These are phyloP conservation scores for Coemansia sp. DNA, from an alignment of 192 early-diverging fungal genomes.

Conservation along the genomic window DNA sequence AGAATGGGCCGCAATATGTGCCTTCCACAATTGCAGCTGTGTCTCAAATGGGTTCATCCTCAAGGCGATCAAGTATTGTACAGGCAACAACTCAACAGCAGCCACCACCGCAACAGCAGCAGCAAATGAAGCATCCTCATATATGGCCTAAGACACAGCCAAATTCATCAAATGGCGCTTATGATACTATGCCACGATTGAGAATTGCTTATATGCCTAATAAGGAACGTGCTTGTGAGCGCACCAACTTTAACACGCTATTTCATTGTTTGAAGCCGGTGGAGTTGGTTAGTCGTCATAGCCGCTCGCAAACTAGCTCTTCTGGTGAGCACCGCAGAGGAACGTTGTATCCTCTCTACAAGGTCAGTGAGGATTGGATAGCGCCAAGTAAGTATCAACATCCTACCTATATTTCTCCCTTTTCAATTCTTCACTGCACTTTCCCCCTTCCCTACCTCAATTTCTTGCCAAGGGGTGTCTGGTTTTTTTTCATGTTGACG, in stretches of 20 bases:
- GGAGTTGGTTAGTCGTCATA: conserved; percentile 13
- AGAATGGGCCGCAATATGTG: conserved; percentile 3
- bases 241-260: conserved; percentile 34
- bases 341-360: conserved; percentile 43
- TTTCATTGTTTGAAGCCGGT: conserved; percentile 46
- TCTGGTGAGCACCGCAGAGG: conserved; percentile 15
- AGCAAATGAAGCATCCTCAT: conserved; percentile 12
- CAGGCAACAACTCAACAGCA: neutral
- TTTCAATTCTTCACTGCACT: too few relatives aligned
- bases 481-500: neutral
- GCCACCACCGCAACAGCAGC: conserved; percentile 1
- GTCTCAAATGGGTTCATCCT: neutral
- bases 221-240: conserved; percentile 19
- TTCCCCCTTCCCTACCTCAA: neutral
- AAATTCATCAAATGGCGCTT: conserved; percentile 5
- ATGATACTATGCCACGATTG: neutral
- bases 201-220: conserved; percentile 34
- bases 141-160: conserved; percentile 10
- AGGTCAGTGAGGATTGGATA: conserved; percentile 53
- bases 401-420: neutral
- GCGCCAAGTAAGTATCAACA: conserved; percentile 46
- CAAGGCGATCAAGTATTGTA: neutral
- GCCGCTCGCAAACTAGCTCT: neutral
- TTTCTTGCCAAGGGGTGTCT: neutral
- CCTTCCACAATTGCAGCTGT: neutral